Evolutionary conservation across 2,329 filamentous ascomycete species (phyloP).

Genomic region (Talaromyces verruculosus): DNA sequence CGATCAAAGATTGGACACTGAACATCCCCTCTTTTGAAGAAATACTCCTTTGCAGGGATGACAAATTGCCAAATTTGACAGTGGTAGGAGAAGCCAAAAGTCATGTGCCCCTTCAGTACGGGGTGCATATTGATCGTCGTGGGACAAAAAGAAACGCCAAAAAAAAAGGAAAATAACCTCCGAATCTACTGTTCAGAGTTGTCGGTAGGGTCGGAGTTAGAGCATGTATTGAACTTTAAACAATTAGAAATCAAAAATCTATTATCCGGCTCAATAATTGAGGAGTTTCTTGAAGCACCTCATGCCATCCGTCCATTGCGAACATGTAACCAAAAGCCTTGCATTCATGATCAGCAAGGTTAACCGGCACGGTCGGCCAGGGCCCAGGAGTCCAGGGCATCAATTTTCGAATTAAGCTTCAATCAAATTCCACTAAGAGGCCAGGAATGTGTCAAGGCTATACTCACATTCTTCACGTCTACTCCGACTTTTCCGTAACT

Average conservation of each 20-base stretch:
- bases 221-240: neutral
- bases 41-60: neutral
- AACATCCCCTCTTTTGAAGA: neutral
- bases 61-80: neutral
- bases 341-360: neutral
- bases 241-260: neutral
- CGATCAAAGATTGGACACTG: neutral
- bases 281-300: neutral
- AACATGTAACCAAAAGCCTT: neutral
- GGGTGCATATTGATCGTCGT: conserved; percentile 1
- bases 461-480: neutral
- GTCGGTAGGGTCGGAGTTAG: neutral
- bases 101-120: conserved; percentile 1
- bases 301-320: neutral
- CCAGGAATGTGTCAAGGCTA: neutral
- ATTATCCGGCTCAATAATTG: neutral
- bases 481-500: neutral
- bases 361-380: neutral
- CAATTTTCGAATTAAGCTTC: neutral
- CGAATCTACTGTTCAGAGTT: neutral
- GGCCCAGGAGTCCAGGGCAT: neutral
- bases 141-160: neutral
- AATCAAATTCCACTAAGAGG: neutral
- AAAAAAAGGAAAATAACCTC: neutral
- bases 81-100: neutral